Conservation (phyloP, 2,329 filamentous ascomycete species). For the Tolypocladium sp. region DNA sequence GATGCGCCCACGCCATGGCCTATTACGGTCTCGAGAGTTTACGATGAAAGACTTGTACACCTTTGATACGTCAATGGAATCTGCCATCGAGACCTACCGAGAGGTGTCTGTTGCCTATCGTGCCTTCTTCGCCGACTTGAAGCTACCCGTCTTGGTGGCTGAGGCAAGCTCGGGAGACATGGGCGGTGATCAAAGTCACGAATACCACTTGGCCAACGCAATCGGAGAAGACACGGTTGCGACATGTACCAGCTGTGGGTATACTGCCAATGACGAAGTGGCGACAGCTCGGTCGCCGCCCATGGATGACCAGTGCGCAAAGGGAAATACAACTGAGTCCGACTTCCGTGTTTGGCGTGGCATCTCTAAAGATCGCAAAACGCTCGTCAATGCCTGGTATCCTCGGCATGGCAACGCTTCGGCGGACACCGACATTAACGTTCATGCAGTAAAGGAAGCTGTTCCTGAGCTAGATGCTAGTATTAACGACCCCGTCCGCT, state of each 20-base stretch:
- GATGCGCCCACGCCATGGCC: slow-evolving; percentile 74
- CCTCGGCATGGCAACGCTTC: slow-evolving; percentile 24
- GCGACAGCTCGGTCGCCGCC: slow-evolving; percentile 30
- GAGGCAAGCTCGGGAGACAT: slow-evolving; percentile 94
- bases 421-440: slow-evolving; percentile 30
- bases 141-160: slow-evolving; percentile 74
- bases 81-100: slow-evolving; percentile 74
- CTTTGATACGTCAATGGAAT: slow-evolving; percentile 61
- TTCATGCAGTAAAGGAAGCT: slow-evolving; percentile 54
- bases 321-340: neutral
- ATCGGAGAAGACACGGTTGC: slow-evolving; percentile 83
- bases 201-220: slow-evolving; percentile 76
- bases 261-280: slow-evolving; percentile 84
- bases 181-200: slow-evolving; percentile 86
- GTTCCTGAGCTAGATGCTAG: slow-evolving; percentile 62
- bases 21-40: slow-evolving; percentile 84
- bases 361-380: slow-evolving; percentile 57
- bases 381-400: slow-evolving; percentile 63
- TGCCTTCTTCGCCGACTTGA: slow-evolving; percentile 72
- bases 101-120: slow-evolving; percentile 66
- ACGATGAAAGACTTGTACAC: slow-evolving; percentile 98
- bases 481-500: slow-evolving; percentile 47
- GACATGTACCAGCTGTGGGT: slow-evolving; percentile 62
- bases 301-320: neutral
- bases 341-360: slow-evolving; percentile 46